phyloP scores from a whole-genome alignment of 345 rosid genomes.

The Cardamine resedifolia region DNA sequence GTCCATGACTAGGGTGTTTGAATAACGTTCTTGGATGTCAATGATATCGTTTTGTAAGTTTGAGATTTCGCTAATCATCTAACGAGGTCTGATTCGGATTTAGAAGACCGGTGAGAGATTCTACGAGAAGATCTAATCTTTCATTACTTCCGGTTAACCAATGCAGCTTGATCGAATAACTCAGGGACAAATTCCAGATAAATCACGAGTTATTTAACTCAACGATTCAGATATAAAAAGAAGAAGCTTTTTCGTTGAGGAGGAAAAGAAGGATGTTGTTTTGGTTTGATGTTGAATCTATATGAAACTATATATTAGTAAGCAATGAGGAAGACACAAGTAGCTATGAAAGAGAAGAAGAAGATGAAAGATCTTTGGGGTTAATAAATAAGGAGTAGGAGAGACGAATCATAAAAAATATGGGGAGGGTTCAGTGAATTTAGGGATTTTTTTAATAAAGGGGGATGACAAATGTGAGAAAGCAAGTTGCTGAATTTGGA shows the following conservation, averaged over 20 bases:
- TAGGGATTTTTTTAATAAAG: slow-evolving; percentile 19
- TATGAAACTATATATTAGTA: not conserved
- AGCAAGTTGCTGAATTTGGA: slow-evolving; percentile 38
- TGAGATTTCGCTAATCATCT: slow-evolving; percentile 27
- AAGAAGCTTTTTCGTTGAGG: not conserved
- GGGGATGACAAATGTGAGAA: slow-evolving; percentile 27
- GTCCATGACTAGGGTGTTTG: slow-evolving; percentile 21
- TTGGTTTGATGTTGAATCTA: slow-evolving; percentile 1
- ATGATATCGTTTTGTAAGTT: not conserved
- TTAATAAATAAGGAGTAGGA: slow-evolving; percentile 16
- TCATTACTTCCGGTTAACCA: not conserved
- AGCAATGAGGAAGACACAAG: slow-evolving; percentile 15
- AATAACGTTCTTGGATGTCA: slow-evolving; percentile 13
- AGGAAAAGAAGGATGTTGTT: not conserved
- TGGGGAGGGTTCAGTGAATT: slow-evolving; percentile 41
- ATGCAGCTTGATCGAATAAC: slow-evolving; percentile 21
- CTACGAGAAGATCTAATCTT: not conserved
- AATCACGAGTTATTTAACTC: slow-evolving; percentile 12
- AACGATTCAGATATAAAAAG: slow-evolving; percentile 2
- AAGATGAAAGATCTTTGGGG: not conserved
- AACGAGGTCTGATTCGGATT: not conserved
- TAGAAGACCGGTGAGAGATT: not conserved
- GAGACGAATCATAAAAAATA: slow-evolving; percentile 25
- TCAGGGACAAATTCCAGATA: not conserved
- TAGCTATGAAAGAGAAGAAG: not conserved